Evolutionary conservation across 2,329 filamentous ascomycete species (phyloP).

Genomic region (Aspergillus sojae): DNA sequence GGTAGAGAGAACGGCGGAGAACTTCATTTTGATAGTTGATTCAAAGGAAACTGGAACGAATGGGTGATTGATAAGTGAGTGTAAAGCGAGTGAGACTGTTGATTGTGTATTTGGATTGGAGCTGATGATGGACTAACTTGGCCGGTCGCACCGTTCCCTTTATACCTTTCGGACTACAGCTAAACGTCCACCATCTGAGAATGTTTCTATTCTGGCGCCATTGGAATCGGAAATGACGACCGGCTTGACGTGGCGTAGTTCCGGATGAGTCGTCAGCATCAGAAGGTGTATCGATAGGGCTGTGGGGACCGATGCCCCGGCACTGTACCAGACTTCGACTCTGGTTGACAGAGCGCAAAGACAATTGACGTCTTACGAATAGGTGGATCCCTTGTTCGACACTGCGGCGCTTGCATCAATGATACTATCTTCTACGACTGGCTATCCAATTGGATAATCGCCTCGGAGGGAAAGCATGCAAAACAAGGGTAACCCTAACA

Average conservation of each 20-base stretch:
- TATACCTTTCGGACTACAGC: neutral
- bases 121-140: neutral
- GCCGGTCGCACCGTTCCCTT: neutral
- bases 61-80: neutral
- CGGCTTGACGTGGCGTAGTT: neutral
- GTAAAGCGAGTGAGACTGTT: neutral
- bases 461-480: neutral
- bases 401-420: neutral
- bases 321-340: neutral
- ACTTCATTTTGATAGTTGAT: neutral
- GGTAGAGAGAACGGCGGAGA: slow-evolving; percentile 6
- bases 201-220: neutral
- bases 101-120: neutral
- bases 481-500: neutral
- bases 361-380: neutral
- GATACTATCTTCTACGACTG: neutral
- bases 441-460: too few species aligned
- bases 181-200: neutral
- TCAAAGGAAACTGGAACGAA: neutral
- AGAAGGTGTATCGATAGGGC: neutral
- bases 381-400: neutral
- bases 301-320: neutral
- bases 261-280: neutral
- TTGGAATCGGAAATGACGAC: neutral
- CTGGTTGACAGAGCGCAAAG: neutral